These are phyloP conservation scores for Ceratobasidium sp. DNA, from an alignment of 1,284 basidiomycete genomes.

Conservation along the genomic window DNA sequence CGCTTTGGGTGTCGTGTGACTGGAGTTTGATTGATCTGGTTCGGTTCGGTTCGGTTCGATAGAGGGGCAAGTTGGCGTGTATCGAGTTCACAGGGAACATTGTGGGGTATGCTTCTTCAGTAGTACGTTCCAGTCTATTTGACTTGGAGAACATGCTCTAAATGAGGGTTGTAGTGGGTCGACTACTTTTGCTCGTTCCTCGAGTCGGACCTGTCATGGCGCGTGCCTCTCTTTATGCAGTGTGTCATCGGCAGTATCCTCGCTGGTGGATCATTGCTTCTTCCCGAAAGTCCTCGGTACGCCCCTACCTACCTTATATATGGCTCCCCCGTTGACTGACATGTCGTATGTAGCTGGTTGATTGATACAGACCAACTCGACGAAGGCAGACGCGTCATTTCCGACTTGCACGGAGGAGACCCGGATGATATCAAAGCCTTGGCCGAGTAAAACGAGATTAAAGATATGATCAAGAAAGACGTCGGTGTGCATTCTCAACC, in stretches of 20 bases:
- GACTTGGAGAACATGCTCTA: not conserved
- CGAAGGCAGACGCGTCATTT: conserved; percentile 88
- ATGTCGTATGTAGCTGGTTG: conserved; percentile 73
- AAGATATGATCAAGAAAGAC: conserved; percentile 84
- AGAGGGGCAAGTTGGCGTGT: conserved; percentile 91
- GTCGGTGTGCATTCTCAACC: conserved; percentile 58
- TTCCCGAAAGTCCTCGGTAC: conserved; percentile 93
- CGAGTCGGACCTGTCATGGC: conserved; percentile 83
- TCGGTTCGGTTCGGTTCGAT: conserved; percentile 44
- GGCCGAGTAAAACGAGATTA: conserved; percentile 93
- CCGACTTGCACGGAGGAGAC: conserved; percentile 89
- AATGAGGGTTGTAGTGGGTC: conserved; percentile 76
- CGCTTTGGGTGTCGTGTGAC: conserved; percentile 33
- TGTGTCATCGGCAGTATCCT: conserved; percentile 88
- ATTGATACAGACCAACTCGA: conserved; percentile 89
- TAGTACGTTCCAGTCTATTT: conserved; percentile 66
- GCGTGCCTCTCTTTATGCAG: conserved; percentile 86
- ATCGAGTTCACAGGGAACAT: conserved; percentile 98
- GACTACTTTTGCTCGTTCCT: conserved; percentile 95
- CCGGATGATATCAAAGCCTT: conserved; percentile 76
- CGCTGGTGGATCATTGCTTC: conserved; percentile 81
- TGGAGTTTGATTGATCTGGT: conserved; percentile 32
- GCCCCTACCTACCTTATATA: conserved; percentile 46
- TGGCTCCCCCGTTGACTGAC: conserved; percentile 2
- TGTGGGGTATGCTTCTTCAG: conserved; percentile 92